phyloP scores from a whole-genome alignment of 441 rosid genomes.

The Gossypium davidsonii region DNA sequence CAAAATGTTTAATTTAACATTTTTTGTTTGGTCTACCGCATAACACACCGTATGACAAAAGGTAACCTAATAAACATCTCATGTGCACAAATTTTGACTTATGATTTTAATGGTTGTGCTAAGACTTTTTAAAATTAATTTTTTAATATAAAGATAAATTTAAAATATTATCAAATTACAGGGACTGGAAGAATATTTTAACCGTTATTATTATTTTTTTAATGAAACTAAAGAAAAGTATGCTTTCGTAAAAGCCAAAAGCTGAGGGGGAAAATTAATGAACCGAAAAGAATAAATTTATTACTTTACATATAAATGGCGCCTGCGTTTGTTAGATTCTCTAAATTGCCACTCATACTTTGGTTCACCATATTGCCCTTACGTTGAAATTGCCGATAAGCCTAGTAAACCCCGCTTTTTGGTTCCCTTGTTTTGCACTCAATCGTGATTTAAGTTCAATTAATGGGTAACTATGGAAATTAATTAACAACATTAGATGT shows the following conservation, averaged over 20 bases:
- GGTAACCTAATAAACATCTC: too few species aligned
- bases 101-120: too few species aligned
- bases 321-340: not conserved
- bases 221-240: not conserved
- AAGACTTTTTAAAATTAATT: too few species aligned
- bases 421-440: not conserved
- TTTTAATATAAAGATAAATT: too few species aligned
- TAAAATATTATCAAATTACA: too few species aligned
- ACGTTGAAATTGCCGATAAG: not conserved
- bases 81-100: too few species aligned
- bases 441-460: not conserved
- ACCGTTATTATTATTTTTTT: not conserved
- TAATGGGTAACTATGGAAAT: not conserved
- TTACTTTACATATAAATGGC: not conserved
- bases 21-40: too few species aligned
- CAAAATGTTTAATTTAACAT: too few species aligned
- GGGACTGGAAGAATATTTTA: too few species aligned
- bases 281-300: not conserved
- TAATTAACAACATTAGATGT: not conserved
- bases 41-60: too few species aligned
- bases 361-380: slow-evolving; percentile 6
- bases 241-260: not conserved
- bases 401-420: not conserved
- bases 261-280: not conserved
- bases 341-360: not conserved